Evolutionary conservation across 106 monocot species (phyloP), one percentile per base, ranked within the genome.

Genomic region (Platanthera zijinensis): DNA sequence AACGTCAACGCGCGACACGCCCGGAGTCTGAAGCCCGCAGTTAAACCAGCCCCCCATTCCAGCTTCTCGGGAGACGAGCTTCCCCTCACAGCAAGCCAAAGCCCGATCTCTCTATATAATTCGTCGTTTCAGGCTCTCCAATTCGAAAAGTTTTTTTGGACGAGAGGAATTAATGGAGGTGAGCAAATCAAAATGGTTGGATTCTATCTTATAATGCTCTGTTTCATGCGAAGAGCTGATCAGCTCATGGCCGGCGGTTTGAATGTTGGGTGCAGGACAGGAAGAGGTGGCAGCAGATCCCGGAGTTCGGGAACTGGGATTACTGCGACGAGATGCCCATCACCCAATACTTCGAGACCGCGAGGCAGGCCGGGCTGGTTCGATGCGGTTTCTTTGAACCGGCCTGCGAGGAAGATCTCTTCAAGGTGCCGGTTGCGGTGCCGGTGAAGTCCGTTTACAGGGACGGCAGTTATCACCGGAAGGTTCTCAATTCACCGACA

Each of bases 231-330:
- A 46, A 39, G 13, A 51, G 69, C 7, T 13, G 25, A 15, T 2
- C 10, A 10, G 10, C 17, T 52, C 10, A 18, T 47, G 22, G 15
- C 15, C 52, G 12, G 8, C 47, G 49, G 30, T 14, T 71, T 48
- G 1, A 11, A 57, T 72, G 19, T 57, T 19, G 56, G 45, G 25
- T 8, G 21, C 56, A 59, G 66, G 25, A 39, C 57, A 57, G 73
- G 76, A 81, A 50, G 75, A 78, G 70, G 74, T 52, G 53, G 3
- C 78, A 78, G 3, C 78, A 78, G 56, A 78, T 85, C 11, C 82
- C 82, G 51, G 77, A 77, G 49, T 82, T 82, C 39, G 82, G 82
- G n/a, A 72, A 77, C 63, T 82, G 82, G 82, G 72, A 82, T 59
- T 82, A 56, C 56, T 72, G 71, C 63, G 82, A 73, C 25, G 72